phyloP scores from a whole-genome alignment of 495 filamentous ascomycete genomes.

The Hyphodiscus hymeniophilus region DNA sequence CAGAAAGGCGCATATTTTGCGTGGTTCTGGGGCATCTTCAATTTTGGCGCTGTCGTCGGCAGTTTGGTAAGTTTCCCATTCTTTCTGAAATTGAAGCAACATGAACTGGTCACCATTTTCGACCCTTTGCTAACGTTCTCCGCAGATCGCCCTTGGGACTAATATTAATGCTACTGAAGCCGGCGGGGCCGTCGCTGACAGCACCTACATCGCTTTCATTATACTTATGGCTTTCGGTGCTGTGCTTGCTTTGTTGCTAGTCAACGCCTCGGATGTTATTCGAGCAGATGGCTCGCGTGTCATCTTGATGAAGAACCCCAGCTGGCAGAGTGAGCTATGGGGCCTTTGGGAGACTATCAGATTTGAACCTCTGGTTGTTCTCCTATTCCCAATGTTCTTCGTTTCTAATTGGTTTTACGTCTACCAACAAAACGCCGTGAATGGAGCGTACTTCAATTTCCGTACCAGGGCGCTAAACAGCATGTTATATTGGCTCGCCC shows the following conservation, averaged over 20 bases:
- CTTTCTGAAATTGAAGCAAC: no score
- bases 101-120: no score
- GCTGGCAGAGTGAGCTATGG: conserved; percentile 66
- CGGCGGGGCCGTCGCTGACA: conserved; percentile 60
- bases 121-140: conserved; percentile 3
- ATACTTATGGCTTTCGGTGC: conserved; percentile 80
- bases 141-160: conserved; percentile 65
- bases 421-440: conserved; percentile 51
- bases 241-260: conserved; percentile 58
- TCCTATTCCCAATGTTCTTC: conserved; percentile 85
- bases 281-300: conserved; percentile 74
- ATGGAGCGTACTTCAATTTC: conserved; percentile 67
- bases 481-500: conserved; percentile 76
- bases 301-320: conserved; percentile 81
- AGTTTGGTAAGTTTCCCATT: conserved; percentile 50
- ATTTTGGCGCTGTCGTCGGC: conserved; percentile 84
- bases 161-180: conserved; percentile 58
- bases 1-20: conserved; percentile 85
- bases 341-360: conserved; percentile 70
- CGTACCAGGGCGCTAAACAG: conserved; percentile 81
- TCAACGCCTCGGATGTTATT: conserved; percentile 57
- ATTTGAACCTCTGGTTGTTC: conserved; percentile 66
- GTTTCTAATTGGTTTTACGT: conserved; percentile 77
- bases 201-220: conserved; percentile 87
- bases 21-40: conserved; percentile 94